phyloP scores from a whole-genome alignment of 495 filamentous ascomycete species.

The Sabuloglossum arenarium region DNA sequence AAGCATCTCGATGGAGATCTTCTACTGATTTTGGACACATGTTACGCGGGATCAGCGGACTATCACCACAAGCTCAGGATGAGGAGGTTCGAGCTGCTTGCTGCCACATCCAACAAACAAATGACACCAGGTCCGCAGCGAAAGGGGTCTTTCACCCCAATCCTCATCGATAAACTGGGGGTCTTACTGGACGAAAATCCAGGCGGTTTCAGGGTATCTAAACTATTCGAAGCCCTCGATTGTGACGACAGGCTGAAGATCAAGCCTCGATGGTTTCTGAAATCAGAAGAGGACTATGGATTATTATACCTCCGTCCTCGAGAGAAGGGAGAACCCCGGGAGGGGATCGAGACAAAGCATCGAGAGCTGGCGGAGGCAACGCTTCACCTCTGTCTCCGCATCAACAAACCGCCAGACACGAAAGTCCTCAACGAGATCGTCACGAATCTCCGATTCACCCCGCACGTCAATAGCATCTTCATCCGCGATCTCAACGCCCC shows the following conservation, averaged over 20 bases:
- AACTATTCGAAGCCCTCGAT: not conserved
- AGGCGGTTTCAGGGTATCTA: not conserved
- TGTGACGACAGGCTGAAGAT: not conserved
- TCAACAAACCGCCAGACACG: not conserved
- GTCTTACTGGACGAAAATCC: not conserved
- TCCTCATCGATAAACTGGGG: not conserved
- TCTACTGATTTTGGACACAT: not conserved
- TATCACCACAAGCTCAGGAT: not conserved
- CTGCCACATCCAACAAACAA: not conserved
- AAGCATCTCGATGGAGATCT: not conserved
- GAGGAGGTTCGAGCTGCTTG: not conserved
- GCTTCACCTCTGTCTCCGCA: not conserved
- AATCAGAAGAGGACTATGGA: not conserved
- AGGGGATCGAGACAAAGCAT: too few relatives aligned
- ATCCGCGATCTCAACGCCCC: not conserved
- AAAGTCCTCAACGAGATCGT: not conserved
- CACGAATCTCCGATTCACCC: not conserved
- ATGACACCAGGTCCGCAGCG: not conserved
- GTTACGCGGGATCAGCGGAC: not conserved
- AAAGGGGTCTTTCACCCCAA: not conserved
- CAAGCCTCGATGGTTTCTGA: not conserved
- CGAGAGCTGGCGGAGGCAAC: not conserved
- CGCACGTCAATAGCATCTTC: not conserved
- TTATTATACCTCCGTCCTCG: not conserved
- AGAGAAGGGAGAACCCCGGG: not conserved